A percentile compares a stretch with the other conserved stretches of the same genome.
These are phyloP conservation scores for Xylariales sp. DNA, from an alignment of 2,329 filamentous ascomycete species.

Conservation along the genomic window DNA sequence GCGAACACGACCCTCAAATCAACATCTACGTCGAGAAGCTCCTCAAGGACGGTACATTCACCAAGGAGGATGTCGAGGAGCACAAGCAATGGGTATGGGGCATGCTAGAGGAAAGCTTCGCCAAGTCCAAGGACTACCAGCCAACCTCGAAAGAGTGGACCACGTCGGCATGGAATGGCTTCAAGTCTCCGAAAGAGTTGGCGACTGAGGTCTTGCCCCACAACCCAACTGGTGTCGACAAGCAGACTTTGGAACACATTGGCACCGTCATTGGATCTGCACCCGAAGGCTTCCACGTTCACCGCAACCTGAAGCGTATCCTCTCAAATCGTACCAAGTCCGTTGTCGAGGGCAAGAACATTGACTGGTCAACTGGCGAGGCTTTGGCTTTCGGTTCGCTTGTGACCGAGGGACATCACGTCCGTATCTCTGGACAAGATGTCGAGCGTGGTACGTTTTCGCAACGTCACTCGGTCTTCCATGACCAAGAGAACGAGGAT, in stretches of 20 bases:
- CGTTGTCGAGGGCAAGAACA: conserved; percentile 84
- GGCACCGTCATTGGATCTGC: conserved; percentile 71
- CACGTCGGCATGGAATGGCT: conserved; percentile 97
- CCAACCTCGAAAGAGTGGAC: conserved; percentile 97
- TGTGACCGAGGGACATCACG: conserved; percentile 89
- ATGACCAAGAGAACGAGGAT: conserved; percentile 91
- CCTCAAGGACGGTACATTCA: conserved; percentile 88
- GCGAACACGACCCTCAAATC: conserved; percentile 76
- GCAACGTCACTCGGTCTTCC: conserved; percentile 92
- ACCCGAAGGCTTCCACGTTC: conserved; percentile 82
- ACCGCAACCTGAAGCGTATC: conserved; percentile 97
- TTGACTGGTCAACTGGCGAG: conserved; percentile 97
- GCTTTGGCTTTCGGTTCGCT: conserved; percentile 91
- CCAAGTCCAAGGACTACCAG: conserved; percentile 95
- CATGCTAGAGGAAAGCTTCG: conserved; percentile 97
- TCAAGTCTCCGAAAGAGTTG: conserved; percentile 98
- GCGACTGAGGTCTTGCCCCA: conserved; percentile 92
- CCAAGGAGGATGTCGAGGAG: conserved; percentile 95
- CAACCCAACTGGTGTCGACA: conserved; percentile 75
- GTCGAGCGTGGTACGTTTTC: conserved; percentile 99
- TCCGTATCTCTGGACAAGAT: conserved; percentile 96
- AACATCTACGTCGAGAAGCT: conserved; percentile 91
- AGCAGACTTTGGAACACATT: conserved; percentile 72
- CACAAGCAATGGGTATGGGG: conserved; percentile 99
- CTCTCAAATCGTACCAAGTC: conserved; percentile 85